Conservation (phyloP, 2,329 filamentous ascomycete genomes). For the Diplocarpon rosae region DNA sequence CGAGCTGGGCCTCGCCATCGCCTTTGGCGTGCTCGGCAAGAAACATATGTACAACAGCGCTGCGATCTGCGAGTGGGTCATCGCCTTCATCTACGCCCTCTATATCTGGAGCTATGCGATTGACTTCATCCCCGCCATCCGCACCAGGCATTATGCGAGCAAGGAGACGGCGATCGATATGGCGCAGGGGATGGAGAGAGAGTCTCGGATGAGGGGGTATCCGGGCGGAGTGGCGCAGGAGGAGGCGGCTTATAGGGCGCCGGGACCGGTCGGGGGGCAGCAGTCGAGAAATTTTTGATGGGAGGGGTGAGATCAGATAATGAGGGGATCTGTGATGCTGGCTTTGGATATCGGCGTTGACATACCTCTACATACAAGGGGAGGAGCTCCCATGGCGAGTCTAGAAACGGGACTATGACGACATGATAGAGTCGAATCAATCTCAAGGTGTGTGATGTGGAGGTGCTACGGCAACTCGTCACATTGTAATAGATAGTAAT, state of each 20-base stretch:
- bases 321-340: background rate
- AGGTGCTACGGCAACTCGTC: no score
- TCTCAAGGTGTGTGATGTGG: no score
- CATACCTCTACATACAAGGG: background rate
- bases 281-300: background rate
- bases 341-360: background rate
- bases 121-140: constrained; percentile 67
- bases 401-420: no score
- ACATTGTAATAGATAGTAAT: no score
- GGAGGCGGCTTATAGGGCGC: constrained; percentile 2
- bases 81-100: constrained; percentile 75
- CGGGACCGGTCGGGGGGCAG: background rate
- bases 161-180: constrained; percentile 6
- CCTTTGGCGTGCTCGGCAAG: constrained; percentile 51
- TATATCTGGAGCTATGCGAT: constrained; percentile 79
- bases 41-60: constrained; percentile 48
- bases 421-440: no score
- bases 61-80: constrained; percentile 66
- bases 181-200: constrained; percentile 4
- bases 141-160: constrained; percentile 5
- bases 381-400: no score
- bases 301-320: background rate
- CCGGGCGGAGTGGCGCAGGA: constrained; percentile 2
- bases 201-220: constrained; percentile 3
- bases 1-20: constrained; percentile 62